These are phyloP conservation scores for Nigrospora sphaerica DNA, from an alignment of 2,329 filamentous ascomycete species.

Conservation along the genomic window DNA sequence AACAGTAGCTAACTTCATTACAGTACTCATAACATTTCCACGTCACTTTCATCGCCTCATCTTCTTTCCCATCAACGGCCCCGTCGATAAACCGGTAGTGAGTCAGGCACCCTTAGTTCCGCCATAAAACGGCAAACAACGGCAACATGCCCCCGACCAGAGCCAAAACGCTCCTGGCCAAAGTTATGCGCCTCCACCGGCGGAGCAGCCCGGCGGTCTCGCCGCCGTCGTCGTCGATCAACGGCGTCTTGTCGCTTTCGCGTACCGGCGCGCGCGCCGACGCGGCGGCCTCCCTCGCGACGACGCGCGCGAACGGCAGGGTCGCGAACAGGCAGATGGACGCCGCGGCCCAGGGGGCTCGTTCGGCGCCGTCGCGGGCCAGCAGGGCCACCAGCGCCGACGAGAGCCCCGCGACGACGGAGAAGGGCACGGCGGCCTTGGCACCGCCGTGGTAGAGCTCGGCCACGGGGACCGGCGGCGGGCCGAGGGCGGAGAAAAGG, in stretches of 20 bases:
- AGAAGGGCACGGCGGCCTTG: neutral
- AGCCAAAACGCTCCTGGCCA: neutral
- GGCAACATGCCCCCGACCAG: neutral
- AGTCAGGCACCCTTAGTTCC: too few relatives aligned
- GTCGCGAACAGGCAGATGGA: neutral
- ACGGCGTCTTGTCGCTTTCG: too few relatives aligned
- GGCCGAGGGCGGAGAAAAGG: neutral
- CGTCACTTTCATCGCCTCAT: too few relatives aligned
- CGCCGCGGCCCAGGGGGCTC: neutral
- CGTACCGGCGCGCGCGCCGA: too few relatives aligned
- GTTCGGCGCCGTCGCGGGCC: neutral
- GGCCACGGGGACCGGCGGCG: neutral
- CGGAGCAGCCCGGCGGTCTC: neutral
- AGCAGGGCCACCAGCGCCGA: neutral
- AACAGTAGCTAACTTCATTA: too few relatives aligned
- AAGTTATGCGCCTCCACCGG: slow-evolving; percentile 1
- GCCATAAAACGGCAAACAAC: too few relatives aligned
- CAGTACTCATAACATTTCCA: too few relatives aligned
- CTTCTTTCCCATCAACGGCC: too few relatives aligned
- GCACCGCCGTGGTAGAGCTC: slow-evolving; percentile 1
- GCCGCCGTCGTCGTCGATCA: too few relatives aligned
- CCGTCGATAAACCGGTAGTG: too few relatives aligned
- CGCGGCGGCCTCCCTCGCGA: neutral
- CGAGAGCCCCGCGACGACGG: neutral
- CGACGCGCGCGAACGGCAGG: neutral